A percentile compares a stretch with the other conserved stretches of the same genome.
phyloP scores from a whole-genome alignment of 768 basidiomycete genomes.

The Auricularia sp. region DNA sequence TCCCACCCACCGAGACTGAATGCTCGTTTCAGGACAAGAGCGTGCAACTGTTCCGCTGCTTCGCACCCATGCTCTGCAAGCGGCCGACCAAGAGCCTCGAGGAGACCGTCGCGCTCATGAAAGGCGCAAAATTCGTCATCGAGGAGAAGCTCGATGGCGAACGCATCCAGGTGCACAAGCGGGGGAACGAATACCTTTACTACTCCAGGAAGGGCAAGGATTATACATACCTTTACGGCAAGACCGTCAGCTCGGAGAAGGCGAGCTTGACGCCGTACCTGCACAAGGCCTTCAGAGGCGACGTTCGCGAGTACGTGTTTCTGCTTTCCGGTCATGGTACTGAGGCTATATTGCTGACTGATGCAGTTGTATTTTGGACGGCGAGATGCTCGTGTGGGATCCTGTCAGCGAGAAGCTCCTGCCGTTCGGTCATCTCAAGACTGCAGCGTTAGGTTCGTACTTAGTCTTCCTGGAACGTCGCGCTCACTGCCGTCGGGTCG shows the following conservation, averaged over 20 bases:
- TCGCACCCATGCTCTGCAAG: constrained; percentile 93
- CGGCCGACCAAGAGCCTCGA: constrained; percentile 73
- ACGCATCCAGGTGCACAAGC: constrained; percentile 89
- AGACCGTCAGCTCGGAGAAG: constrained; percentile 46
- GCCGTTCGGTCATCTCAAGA: constrained; percentile 90
- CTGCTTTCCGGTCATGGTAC: background rate
- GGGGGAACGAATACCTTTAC: constrained; percentile 85
- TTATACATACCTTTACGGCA: constrained; percentile 87
- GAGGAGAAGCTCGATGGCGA: constrained; percentile 99
- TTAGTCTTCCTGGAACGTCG: background rate
- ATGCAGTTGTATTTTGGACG: constrained; percentile 81
- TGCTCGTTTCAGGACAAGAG: constrained; percentile 54
- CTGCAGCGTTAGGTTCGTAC: constrained; percentile 68
- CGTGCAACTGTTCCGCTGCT: constrained; percentile 73
- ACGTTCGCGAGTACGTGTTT: constrained; percentile 66
- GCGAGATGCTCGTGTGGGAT: constrained; percentile 99
- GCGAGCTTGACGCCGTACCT: constrained; percentile 89
- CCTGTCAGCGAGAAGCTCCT: constrained; percentile 78
- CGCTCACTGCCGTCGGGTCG: background rate
- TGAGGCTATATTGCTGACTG: background rate
- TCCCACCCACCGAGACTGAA: background rate
- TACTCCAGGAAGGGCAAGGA: constrained; percentile 90
- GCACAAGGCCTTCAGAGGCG: constrained; percentile 59
- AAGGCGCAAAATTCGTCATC: constrained; percentile 67
- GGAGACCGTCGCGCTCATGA: constrained; percentile 80